Evolutionary conservation across 2,329 filamentous ascomycete species (phyloP).

Genomic region (Monilinia laxa): DNA sequence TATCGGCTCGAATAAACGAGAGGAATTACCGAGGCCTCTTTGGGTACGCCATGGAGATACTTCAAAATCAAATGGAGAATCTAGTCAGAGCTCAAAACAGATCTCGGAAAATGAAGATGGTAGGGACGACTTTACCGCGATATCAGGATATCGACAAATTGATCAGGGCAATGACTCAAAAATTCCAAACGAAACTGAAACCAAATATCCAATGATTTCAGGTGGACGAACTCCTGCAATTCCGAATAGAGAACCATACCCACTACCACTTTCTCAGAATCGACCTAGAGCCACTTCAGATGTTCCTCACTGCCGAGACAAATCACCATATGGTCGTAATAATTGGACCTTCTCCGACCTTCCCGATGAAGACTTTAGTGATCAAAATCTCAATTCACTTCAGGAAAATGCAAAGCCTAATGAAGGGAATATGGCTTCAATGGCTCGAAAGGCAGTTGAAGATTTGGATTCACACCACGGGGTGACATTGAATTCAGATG

Average conservation of each 20-base stretch:
- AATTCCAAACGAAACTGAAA: neutral
- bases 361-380: slow-evolving; percentile 29
- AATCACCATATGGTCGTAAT: slow-evolving; percentile 58
- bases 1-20: slow-evolving; percentile 35
- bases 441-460: slow-evolving; percentile 14
- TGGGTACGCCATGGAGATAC: neutral
- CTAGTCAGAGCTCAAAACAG: neutral
- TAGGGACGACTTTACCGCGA: neutral
- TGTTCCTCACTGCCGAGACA: slow-evolving; percentile 49
- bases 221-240: slow-evolving; percentile 9
- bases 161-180: neutral
- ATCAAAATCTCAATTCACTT: neutral
- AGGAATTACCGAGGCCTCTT: slow-evolving; percentile 27
- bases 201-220: slow-evolving; percentile 13
- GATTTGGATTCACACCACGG: slow-evolving; percentile 13
- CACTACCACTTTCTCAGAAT: slow-evolving; percentile 19
- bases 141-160: neutral
- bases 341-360: slow-evolving; percentile 58
- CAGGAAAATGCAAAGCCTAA: slow-evolving; percentile 9
- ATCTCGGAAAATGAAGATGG: neutral
- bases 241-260: neutral
- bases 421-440: slow-evolving; percentile 4
- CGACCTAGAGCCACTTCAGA: slow-evolving; percentile 58
- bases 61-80: neutral
- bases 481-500: slow-evolving; percentile 2